Percentiles rank a stretch among this genome's conserved stretches.
Evolutionary conservation across 73 alveolate species (phyloP).

Genomic region (Stentor coeruleus): DNA sequence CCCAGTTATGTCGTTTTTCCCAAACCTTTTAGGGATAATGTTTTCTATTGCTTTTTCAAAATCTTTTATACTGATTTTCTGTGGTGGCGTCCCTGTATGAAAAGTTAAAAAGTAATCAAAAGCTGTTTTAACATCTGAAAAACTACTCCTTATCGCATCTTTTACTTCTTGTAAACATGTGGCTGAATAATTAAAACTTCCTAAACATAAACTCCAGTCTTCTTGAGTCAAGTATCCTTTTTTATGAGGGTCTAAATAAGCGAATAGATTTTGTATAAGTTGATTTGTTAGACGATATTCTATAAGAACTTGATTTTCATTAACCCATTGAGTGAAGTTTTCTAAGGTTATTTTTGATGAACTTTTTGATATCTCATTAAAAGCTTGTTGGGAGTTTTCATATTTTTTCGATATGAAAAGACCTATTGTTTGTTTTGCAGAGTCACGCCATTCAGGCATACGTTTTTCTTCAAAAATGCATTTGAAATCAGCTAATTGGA

Average conservation of each 20-base stretch:
- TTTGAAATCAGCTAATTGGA: conserved; percentile 70
- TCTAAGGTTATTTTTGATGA: conserved; percentile 7
- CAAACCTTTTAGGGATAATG: conserved; percentile 53
- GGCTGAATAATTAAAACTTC: conserved; percentile 54
- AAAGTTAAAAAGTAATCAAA: conserved; percentile 53
- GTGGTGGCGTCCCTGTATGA: conserved; percentile 30
- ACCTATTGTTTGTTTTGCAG: conserved; percentile 5
- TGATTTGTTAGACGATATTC: conserved; percentile 74
- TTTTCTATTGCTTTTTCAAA: conserved; percentile 60
- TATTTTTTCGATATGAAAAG: not conserved
- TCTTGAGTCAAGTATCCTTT: conserved; percentile 73
- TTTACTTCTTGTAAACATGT: conserved; percentile 57
- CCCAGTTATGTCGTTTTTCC: conserved; percentile 43
- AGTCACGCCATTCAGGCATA: conserved; percentile 21
- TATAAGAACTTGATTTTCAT: conserved; percentile 50
- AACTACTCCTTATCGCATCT: conserved; percentile 54
- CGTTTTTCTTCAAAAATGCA: conserved; percentile 67
- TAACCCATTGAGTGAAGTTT: conserved; percentile 40
- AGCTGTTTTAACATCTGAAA: conserved; percentile 60
- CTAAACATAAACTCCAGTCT: conserved; percentile 73
- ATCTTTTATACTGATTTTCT: conserved; percentile 26
- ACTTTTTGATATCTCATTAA: not conserved
- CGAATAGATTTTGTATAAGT: conserved; percentile 62
- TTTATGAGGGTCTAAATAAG: conserved; percentile 79
- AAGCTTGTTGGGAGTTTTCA: not conserved